Percentiles rank a stretch among this genome's conserved stretches.
Evolutionary conservation across 1,284 basidiomycete genomes (phyloP).

Genomic region (Chondrostereum purpureum): DNA sequence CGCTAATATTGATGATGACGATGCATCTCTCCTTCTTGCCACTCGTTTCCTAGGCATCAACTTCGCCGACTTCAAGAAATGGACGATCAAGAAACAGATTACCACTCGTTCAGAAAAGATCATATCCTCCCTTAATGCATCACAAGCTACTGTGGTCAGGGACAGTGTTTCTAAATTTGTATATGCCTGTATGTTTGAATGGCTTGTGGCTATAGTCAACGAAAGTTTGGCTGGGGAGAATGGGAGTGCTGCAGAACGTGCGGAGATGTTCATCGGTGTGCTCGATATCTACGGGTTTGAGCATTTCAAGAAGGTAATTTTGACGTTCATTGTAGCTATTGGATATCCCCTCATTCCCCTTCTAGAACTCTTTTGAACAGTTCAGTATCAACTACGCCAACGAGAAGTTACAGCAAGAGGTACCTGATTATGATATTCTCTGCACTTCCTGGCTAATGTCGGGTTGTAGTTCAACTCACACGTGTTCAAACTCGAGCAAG

Average conservation of each 20-base stretch:
- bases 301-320: conserved; percentile 83
- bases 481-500: conserved; percentile 99
- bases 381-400: conserved; percentile 99
- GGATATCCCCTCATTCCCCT: no score
- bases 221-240: conserved; percentile 90
- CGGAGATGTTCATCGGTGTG: conserved; percentile 98
- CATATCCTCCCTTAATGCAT: conserved; percentile 76
- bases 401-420: conserved; percentile 95
- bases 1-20: conserved; percentile 80
- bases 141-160: conserved; percentile 91
- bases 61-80: conserved; percentile 94
- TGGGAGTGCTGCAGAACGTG: conserved; percentile 76
- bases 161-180: conserved; percentile 99
- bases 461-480: conserved; percentile 84
- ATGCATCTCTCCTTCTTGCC: conserved; percentile 75
- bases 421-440: conserved; percentile 22
- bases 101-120: conserved; percentile 95
- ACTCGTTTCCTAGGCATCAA: conserved; percentile 90
- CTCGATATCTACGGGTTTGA: conserved; percentile 97
- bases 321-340: no score
- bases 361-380: conserved; percentile 95
- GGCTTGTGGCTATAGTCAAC: conserved; percentile 96
- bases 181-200: conserved; percentile 98
- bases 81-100: conserved; percentile 98
- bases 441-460: conserved; percentile 11